These are phyloP conservation scores for Lactarius sp. DNA, from an alignment of 768 basidiomycete species.

Conservation along the genomic window DNA sequence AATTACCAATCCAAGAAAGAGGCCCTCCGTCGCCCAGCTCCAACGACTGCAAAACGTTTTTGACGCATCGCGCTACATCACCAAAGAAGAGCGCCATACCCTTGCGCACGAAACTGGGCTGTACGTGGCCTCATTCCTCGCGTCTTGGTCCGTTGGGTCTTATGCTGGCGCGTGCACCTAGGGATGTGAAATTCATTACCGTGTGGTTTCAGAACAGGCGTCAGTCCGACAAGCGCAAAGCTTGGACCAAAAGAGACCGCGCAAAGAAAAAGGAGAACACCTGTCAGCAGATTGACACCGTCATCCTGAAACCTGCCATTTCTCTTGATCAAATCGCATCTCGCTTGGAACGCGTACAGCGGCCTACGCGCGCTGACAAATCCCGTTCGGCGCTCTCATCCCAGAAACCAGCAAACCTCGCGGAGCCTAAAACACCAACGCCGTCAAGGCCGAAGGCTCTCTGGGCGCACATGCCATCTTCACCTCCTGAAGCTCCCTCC, in stretches of 20 bases:
- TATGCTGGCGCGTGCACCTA: not conserved
- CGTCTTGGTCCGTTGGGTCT: not conserved
- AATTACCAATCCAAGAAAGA: conserved; percentile 8
- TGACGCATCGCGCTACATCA: conserved; percentile 15
- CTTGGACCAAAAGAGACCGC: conserved; percentile 24
- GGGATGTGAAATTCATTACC: conserved; percentile 23
- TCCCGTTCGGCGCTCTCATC: conserved; percentile 19
- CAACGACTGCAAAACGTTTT: conserved; percentile 14
- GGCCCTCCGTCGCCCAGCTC: conserved; percentile 9
- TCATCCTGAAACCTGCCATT: conserved; percentile 23
- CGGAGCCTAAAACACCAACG: conserved; percentile 7
- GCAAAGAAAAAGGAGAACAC: conserved; percentile 21
- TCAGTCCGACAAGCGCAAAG: conserved; percentile 25
- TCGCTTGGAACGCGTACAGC: conserved; percentile 40
- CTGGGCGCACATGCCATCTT: conserved; percentile 51
- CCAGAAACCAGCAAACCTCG: conserved; percentile 14
- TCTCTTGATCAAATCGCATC: conserved; percentile 59
- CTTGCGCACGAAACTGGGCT: conserved; percentile 13
- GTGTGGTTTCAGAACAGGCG: conserved; percentile 26
- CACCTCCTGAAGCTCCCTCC: conserved; percentile 50
- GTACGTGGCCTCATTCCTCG: not conserved
- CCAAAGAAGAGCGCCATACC: conserved; percentile 9
- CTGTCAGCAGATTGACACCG: conserved; percentile 16
- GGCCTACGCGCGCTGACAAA: not conserved
- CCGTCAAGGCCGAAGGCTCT: conserved; percentile 20